A percentile compares a stretch with the other conserved stretches of the same genome.
These are phyloP conservation scores for Sclerotinia subarctica DNA, from an alignment of 2,329 filamentous ascomycete species.

Conservation along the genomic window DNA sequence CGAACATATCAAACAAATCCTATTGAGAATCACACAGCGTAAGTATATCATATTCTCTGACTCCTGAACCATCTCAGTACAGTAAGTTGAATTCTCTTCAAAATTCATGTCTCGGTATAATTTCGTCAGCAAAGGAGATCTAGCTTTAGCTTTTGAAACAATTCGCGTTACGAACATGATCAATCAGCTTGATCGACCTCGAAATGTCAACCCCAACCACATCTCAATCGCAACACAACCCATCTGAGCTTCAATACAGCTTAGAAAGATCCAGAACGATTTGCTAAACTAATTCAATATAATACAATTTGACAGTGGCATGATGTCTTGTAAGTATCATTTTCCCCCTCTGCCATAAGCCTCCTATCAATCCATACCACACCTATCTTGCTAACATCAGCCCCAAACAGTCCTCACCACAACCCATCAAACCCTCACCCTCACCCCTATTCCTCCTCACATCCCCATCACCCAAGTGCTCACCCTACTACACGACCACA, in stretches of 20 bases:
- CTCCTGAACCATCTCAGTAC: not conserved
- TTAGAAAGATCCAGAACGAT: not conserved
- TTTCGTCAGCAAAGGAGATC: not conserved
- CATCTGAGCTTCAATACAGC: not conserved
- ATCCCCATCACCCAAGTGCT: constrained; percentile 66
- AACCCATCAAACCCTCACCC: constrained; percentile 40
- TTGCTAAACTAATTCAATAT: not conserved
- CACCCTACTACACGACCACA: constrained; percentile 71
- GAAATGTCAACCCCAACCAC: not conserved
- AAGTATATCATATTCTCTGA: not conserved
- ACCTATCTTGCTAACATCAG: not conserved
- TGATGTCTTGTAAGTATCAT: constrained; percentile 33
- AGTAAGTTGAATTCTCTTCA: constrained; percentile 6
- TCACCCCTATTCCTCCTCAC: constrained; percentile 68
- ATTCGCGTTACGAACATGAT: constrained; percentile 1
- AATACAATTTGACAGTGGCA: not conserved
- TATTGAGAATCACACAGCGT: not conserved
- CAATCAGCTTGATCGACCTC: not conserved
- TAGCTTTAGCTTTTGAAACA: constrained; percentile 15
- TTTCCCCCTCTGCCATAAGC: not conserved
- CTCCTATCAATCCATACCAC: not conserved
- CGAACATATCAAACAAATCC: not conserved
- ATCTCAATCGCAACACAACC: not conserved
- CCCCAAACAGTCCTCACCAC: constrained; percentile 30
- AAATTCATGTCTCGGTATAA: constrained; percentile 1